Evolutionary conservation across 2,329 filamentous ascomycete genomes (phyloP).

Genomic region (Diplodia seriata): DNA sequence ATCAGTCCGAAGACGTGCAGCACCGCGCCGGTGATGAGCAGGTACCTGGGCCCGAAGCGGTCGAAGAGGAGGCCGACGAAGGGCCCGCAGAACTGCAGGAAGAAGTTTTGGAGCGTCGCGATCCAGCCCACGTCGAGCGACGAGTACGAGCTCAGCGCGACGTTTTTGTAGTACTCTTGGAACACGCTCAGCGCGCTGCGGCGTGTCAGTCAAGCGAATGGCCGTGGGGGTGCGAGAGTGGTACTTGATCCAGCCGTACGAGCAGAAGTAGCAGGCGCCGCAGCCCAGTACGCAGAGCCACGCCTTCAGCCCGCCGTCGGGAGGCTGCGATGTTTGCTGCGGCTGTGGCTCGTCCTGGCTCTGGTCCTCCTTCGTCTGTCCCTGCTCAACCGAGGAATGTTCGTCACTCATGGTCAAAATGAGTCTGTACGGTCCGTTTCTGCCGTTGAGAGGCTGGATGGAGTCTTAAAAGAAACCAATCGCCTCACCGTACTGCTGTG

Average conservation of each 20-base stretch:
- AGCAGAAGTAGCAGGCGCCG: conserved; percentile 33
- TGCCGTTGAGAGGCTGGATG: background rate
- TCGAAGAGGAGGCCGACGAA: conserved; percentile 70
- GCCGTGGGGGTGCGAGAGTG: background rate
- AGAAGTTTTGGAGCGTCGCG: conserved; percentile 51
- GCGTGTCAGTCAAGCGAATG: background rate
- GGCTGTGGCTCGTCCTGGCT: background rate
- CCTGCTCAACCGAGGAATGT: background rate
- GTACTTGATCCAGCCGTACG: conserved; percentile 6
- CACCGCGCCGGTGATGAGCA: conserved; percentile 41
- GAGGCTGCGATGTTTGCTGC: background rate
- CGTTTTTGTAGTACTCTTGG: conserved; percentile 54
- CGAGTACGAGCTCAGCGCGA: conserved; percentile 50
- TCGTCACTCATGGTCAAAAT: background rate
- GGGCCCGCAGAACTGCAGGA: conserved; percentile 61
- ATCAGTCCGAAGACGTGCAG: conserved; percentile 63
- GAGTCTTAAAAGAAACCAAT: background rate
- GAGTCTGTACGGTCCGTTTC: background rate
- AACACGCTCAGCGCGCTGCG: conserved; percentile 53
- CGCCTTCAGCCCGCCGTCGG: conserved; percentile 36
- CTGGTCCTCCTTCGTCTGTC: background rate
- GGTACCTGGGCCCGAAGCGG: conserved; percentile 62
- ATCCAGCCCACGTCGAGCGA: conserved; percentile 56
- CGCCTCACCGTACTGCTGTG: background rate
- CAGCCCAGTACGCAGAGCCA: conserved; percentile 51